Base-by-base conservation (phyloP, 768 basidiomycete genomes). In the Hypholoma sublateritium region DNA sequence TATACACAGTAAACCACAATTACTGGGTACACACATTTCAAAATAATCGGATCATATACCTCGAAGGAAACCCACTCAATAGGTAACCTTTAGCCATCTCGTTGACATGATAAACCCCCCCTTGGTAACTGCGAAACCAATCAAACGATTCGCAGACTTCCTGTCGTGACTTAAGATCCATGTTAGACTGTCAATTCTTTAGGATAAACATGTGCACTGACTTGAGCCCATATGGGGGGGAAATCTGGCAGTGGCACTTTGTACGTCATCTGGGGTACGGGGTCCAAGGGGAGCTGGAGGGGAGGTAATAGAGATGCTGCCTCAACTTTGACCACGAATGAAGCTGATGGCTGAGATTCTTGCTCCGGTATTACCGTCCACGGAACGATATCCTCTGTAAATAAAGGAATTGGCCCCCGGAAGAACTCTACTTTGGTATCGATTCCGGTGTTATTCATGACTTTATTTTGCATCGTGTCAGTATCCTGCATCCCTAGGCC, bases 141-240 rank as follows among this genome's bases (percentile, higher is more conserved):
- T 86, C 83, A 47, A 87, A 83, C 4, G 86, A 81, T 69, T 93
- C 91, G 72, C 91, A 93, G 1, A 93, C 79, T 71, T 93, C 91
- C 72, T 92, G 90, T 41, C 91, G 83, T 22, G 89, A 88, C 90
- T 92, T 53, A 49, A 17, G 43, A 60, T 22, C 28, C 21, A 36
- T 60, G 21, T 47, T 11, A 63, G 25, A 58, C 21, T 19, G n/a
- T 32, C 28, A 53, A 24, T 48, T 59, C 14, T 57, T 44, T 19
- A 42, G 37, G 13, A 49, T 34, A 19, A 62, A 39, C 56, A 50
- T n/a, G 28, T 37, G 25, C n/a, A 56, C 58, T 39, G 57, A 69
- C 62, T 45, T 61, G 54, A 5, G 64, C 51, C 59, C 63, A 63
- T 45, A 67, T 65, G 16, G 63, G 62, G 41, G 66, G 66, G 1